A percentile compares a stretch with the other conserved stretches of the same genome.
These are phyloP conservation scores for Perkinsus marinus DNA, from an alignment of 169 alveolate species.

Conservation along the genomic window DNA sequence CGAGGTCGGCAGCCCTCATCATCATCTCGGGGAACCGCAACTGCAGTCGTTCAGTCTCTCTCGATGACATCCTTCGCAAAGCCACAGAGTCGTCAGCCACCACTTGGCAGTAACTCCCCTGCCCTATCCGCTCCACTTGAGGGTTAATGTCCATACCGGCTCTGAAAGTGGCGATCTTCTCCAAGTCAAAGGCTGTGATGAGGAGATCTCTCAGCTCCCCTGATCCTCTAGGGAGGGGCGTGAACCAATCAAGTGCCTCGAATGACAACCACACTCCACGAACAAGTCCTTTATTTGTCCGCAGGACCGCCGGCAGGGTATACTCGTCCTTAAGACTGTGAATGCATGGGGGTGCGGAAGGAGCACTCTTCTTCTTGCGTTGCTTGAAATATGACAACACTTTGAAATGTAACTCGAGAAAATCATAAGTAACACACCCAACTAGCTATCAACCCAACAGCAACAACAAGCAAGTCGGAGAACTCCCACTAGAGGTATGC, in stretches of 20 bases:
- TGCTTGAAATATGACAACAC: not conserved
- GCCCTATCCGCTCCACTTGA: not conserved
- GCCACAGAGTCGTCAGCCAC: not conserved
- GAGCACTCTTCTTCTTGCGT: not conserved
- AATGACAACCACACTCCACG: not conserved
- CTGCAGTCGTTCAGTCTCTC: not conserved
- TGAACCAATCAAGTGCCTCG: not conserved
- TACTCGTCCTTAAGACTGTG: not conserved
- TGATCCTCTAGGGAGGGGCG: not conserved
- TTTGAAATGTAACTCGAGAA: not conserved
- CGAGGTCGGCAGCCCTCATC: not conserved
- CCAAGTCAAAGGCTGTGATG: not conserved
- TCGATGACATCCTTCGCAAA: not conserved
- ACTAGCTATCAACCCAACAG: not conserved
- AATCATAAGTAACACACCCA: not conserved
- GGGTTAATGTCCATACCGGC: not conserved
- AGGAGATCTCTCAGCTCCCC: not conserved
- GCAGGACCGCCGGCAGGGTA: not conserved
- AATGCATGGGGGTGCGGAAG: not conserved
- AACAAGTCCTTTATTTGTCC: not conserved
- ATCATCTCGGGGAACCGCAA: not conserved
- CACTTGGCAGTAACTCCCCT: not conserved
- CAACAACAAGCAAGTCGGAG: not conserved
- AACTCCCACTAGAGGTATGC: not conserved
- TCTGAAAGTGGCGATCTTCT: not conserved